Evolutionary conservation across 768 basidiomycete species (phyloP).

Genomic region (Lentinula detonsa): DNA sequence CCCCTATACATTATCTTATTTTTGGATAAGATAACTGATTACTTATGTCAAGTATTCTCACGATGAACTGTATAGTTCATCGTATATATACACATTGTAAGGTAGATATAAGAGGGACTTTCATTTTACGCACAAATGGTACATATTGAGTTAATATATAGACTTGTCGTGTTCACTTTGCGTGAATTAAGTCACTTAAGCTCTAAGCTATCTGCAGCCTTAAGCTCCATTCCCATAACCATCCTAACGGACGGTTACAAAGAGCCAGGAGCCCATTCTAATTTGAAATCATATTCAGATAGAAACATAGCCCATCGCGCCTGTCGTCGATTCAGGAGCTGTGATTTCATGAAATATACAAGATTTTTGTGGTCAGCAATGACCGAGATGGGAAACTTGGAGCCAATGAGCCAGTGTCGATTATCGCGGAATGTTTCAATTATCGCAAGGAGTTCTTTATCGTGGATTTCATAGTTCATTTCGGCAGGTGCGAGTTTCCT

Average conservation of each 20-base stretch:
- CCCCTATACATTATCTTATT: too few relatives aligned
- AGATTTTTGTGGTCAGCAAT: conserved; percentile 34
- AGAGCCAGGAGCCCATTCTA: conserved; percentile 23
- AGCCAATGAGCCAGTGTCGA: conserved; percentile 25
- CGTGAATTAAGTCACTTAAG: too few relatives aligned
- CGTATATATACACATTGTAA: too few relatives aligned
- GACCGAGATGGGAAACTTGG: conserved; percentile 16
- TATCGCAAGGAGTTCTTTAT: conserved; percentile 36
- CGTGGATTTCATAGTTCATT: conserved; percentile 13
- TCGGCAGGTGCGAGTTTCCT: conserved; percentile 8
- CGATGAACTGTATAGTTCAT: too few relatives aligned
- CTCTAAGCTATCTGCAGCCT: conserved; percentile 19
- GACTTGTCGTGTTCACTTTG: too few relatives aligned
- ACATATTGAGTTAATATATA: too few relatives aligned
- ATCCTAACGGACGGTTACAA: too few relatives aligned
- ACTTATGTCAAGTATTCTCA: too few relatives aligned
- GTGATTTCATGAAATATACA: conserved; percentile 33
- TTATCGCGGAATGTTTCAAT: conserved; percentile 27
- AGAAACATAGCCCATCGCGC: conserved; percentile 40
- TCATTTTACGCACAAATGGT: too few relatives aligned
- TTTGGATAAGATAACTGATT: too few relatives aligned
- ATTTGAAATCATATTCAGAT: conserved; percentile 28
- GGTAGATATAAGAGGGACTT: too few relatives aligned
- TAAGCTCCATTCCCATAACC: conserved; percentile 24
- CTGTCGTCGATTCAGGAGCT: conserved; percentile 36